Evolutionary conservation across 257 asterid genomes (phyloP).

Genomic region (Solanum pinnatisectum): DNA sequence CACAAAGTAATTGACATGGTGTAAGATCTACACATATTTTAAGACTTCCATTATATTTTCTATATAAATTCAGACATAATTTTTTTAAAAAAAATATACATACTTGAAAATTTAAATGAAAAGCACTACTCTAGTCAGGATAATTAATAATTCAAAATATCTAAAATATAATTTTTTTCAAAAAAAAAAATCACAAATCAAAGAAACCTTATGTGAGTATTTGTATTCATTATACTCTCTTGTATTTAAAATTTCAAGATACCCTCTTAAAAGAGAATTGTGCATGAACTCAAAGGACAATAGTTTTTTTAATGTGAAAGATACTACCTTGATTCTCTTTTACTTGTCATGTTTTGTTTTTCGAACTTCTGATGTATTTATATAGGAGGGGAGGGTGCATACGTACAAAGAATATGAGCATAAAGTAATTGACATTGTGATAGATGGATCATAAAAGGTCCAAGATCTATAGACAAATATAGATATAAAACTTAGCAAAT

Average conservation of each 20-base stretch:
- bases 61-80: no score
- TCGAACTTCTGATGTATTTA: no score
- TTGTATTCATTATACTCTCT: not conserved
- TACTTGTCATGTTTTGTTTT: fast-evolving
- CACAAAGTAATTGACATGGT: not conserved
- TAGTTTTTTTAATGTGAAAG: fast-evolving
- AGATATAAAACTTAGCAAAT: not conserved
- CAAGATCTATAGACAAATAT: not conserved
- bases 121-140: not conserved
- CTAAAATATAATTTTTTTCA: not conserved
- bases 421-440: not conserved
- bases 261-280: not conserved
- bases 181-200: not conserved
- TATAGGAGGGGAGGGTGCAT: not conserved
- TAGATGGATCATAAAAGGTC: not conserved
- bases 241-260: not conserved
- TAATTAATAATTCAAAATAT: not conserved
- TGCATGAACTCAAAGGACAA: not conserved
- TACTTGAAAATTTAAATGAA: not conserved
- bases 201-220: not conserved
- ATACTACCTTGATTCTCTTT: fast-evolving
- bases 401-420: not conserved
- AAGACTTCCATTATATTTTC: not conserved
- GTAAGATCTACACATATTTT: not conserved
- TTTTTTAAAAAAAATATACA: not conserved